Evolutionary conservation across 306 rosid genomes (phyloP), one percentile per base, ranked within the genome.

Genomic region (Sicyos edulis): DNA sequence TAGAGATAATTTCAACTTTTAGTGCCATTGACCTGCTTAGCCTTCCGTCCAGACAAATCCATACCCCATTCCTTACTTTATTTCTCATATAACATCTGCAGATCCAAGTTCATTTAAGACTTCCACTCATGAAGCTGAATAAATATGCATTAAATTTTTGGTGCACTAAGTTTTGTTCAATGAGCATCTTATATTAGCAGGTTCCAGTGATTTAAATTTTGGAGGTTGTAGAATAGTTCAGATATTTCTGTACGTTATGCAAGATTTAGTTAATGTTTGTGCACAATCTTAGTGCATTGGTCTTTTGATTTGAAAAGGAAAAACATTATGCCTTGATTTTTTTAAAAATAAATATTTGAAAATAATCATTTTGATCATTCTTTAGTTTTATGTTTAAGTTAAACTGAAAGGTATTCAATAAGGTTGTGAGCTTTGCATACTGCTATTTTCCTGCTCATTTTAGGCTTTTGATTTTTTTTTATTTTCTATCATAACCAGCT

Each of bases 401-500:
- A 15, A 15, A 34, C 19, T 34, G 50, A 56, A 56, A 56, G 61
- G 34, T 20, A 11, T 56, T 56, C 15, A 22, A 15, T 56, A 37
- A 37, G 44, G 44, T 37, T 37, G 44, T 37, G 44, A 37, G 7
- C 7, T 67, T 47, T 67, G 72, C 13, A 45, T 42, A 60, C 54
- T 22, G 67, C 67, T 70, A 34, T 37, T 57, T 81, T 20, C 50
- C 52, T 40, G 29, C 52, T 24, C 47, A 26, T 51, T 79, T 50
- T 55, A 74, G 32, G 54, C 53, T 81, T 73, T 52, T 50, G 40
- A 64, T 65, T 77, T 74, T 80, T 80, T 70, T 84, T 69, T 70
- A 55, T 75, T n/a, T 80, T 72, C 20, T 54, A 76, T 29, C 26
- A 17, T 51, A 45, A 76, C 75, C 80, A 86, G 99, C 87, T 71